Base-by-base conservation (phyloP, 306 rosid genomes). In the Pyrus betulifolia region DNA sequence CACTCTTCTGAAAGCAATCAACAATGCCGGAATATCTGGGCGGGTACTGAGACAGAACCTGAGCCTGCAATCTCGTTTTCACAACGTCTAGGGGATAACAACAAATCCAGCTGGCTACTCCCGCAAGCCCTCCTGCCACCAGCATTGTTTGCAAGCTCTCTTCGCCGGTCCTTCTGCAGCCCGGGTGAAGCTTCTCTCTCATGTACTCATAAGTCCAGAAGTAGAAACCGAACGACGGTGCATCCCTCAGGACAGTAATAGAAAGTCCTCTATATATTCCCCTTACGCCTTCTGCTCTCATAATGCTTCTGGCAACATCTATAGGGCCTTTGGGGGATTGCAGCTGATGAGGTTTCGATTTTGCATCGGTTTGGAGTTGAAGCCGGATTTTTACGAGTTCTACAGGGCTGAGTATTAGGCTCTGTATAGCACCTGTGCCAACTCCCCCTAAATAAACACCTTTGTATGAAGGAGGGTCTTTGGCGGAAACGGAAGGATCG, bases 1-100 rank as follows among this genome's bases (percentile, higher is more conserved):
- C 79, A 23, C 93, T 92, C 87, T 86, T 94, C 35, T 31, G 78
- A 33, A 94, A 69, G 67, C 97, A 94, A 75, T 94, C 97, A 22
- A 52, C 30, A 28, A 94, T 88, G 14, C 96, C 95, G 4, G 42
- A 59, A 74, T 92, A 94, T 73, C 87, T 90, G 8, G 78, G 18
- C 8, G 88, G 82, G 18, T 71, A 18, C 3, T 70, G 71, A 30
- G 95, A 85, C 46, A 89, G 91, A 75, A 83, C 93, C 67, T 94
- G 93, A 75, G 85, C 93, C 70, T 91, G 96, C 45, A 94, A 66
- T 58, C 96, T 85, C 49, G 95, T 94, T 81, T 94, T 92, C 0
- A 92, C 62, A 54, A 94, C 97, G 74, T 95, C 99, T 19, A 90
- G 74, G 5, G 96, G 99, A 72, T 92, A 90, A 68, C 99, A 89